A percentile compares a stretch with the other conserved stretches of the same genome.
These are phyloP conservation scores for Neopestalotiopsis sp. DNA, from an alignment of 2,329 filamentous ascomycete genomes.

Conservation along the genomic window DNA sequence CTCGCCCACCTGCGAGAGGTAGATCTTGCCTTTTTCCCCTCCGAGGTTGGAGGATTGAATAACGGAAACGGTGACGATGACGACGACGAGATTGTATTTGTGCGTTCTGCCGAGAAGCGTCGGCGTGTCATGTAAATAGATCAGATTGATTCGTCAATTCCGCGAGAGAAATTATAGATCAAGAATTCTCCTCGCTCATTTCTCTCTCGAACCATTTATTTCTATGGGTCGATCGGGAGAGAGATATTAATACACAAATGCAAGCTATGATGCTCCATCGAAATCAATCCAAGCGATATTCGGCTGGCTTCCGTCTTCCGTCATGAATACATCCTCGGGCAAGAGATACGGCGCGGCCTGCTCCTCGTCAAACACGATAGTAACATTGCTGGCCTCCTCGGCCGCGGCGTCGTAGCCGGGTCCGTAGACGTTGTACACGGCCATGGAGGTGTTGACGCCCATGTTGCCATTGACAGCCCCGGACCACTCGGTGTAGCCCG, in stretches of 20 bases:
- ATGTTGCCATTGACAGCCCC: conserved; percentile 41
- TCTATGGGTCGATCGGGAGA: background rate
- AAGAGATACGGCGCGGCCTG: conserved; percentile 24
- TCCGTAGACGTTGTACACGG: conserved; percentile 57
- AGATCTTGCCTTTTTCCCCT: conserved; percentile 39
- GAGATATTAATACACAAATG: background rate
- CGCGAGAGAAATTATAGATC: background rate
- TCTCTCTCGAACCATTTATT: background rate
- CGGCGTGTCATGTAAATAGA: background rate
- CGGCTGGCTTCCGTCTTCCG: conserved; percentile 4
- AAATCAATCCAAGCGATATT: conserved; percentile 15
- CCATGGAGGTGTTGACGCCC: conserved; percentile 57
- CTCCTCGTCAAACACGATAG: conserved; percentile 46
- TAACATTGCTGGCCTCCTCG: conserved; percentile 43
- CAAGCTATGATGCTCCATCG: background rate
- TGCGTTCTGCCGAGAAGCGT: background rate
- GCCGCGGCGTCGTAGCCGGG: conserved; percentile 58
- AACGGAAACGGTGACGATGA: background rate
- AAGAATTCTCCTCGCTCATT: background rate
- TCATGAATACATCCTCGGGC: conserved; percentile 17
- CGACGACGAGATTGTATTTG: background rate
- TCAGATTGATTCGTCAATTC: background rate
- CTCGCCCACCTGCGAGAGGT: conserved; percentile 43
- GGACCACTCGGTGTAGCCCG: conserved; percentile 61
- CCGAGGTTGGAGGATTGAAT: conserved; percentile 22